phyloP scores from a whole-genome alignment of 257 asterid genomes.

The Ophiorrhiza pumila region DNA sequence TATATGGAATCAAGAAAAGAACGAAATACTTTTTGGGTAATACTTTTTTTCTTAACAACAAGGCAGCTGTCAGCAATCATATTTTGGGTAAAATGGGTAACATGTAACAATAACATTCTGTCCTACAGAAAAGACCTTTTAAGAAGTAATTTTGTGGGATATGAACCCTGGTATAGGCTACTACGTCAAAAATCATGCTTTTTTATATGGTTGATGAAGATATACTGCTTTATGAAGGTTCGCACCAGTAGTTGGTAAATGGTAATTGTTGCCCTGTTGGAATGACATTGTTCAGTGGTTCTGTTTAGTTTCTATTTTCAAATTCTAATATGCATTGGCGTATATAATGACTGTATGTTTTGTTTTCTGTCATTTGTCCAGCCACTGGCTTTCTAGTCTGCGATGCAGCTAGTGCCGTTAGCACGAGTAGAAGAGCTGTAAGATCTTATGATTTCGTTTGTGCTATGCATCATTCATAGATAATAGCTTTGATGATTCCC shows the following conservation, averaged over 20 bases:
- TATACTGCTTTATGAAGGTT: neutral
- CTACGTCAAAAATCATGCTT: neutral
- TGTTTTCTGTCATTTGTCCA: slow-evolving; percentile 32
- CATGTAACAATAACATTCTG: neutral
- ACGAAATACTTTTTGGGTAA: neutral
- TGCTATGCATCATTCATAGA: neutral
- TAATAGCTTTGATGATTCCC: neutral
- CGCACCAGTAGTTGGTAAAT: neutral
- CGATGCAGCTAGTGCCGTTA: slow-evolving; percentile 71
- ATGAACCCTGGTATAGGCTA: neutral
- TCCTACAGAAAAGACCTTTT: neutral
- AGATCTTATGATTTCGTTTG: slow-evolving; percentile 23
- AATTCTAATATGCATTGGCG: neutral
- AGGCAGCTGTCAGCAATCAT: neutral
- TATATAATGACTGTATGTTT: slow-evolving; percentile 21
- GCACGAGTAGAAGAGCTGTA: slow-evolving; percentile 98
- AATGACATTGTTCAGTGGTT: neutral
- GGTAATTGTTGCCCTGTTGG: neutral
- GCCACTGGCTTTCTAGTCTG: slow-evolving; percentile 61
- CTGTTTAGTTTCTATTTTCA: neutral
- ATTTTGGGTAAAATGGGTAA: neutral
- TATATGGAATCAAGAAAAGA: neutral
- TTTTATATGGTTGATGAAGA: neutral
- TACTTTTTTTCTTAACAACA: too few relatives aligned
- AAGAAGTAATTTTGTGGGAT: neutral